These are phyloP conservation scores for Cadophora sp. DNA, from an alignment of 2,329 filamentous ascomycete species.

Conservation along the genomic window DNA sequence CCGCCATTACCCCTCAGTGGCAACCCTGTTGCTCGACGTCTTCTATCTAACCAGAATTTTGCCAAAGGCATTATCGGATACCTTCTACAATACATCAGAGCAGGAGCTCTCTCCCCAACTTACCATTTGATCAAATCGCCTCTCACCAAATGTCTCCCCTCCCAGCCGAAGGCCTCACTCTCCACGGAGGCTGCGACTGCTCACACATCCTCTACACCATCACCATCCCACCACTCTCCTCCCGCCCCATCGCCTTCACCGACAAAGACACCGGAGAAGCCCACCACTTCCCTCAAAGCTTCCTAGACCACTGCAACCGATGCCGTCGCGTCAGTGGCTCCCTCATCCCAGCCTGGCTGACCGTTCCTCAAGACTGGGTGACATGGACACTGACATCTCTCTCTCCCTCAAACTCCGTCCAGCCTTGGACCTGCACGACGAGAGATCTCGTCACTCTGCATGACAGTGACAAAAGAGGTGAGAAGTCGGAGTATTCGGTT, in stretches of 20 bases:
- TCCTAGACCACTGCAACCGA: constrained; percentile 38
- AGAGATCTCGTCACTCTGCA: background rate
- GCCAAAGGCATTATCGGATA: no score
- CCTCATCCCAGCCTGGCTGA: constrained; percentile 39
- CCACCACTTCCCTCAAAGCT: constrained; percentile 34
- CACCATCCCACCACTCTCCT: constrained; percentile 31
- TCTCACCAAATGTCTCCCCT: constrained; percentile 7
- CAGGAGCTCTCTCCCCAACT: background rate
- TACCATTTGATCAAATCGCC: background rate
- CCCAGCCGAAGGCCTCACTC: constrained; percentile 25
- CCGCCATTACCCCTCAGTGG: constrained; percentile 2
- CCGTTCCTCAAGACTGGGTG: constrained; percentile 38
- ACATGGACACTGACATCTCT: constrained; percentile 16
- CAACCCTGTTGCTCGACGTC: background rate
- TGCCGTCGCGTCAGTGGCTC: constrained; percentile 37
- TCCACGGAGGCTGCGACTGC: constrained; percentile 42
- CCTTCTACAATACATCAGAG: no score
- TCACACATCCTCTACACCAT: constrained; percentile 39
- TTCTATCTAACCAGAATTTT: no score
- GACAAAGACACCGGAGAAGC: constrained; percentile 21
- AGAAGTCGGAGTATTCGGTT: background rate
- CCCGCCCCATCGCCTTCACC: constrained; percentile 24
- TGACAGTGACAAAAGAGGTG: background rate
- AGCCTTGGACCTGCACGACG: no score
- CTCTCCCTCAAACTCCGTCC: no score